Conservation (phyloP, 805 yeast species). For the Priceomyces castillae region DNA sequence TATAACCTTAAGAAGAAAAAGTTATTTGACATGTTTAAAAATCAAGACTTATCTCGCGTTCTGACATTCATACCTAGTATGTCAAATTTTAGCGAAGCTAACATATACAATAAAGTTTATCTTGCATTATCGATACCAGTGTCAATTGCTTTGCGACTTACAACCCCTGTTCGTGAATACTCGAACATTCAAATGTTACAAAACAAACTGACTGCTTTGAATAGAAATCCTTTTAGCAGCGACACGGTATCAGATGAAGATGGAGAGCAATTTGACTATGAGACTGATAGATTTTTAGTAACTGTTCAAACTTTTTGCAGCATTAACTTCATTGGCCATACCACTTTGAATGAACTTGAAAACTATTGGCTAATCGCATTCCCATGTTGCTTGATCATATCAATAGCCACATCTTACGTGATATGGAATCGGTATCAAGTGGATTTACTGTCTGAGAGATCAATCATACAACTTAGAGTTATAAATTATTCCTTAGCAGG, state of each 20-base stretch:
- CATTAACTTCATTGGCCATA: slow-evolving; percentile 20
- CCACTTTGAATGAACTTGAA: slow-evolving; percentile 10
- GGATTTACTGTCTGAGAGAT: slow-evolving; percentile 2
- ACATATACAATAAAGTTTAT: slow-evolving; percentile 12
- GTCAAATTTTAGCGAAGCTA: slow-evolving; percentile 10
- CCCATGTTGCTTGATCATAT: slow-evolving; percentile 11
- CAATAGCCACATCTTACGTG: slow-evolving; percentile 6
- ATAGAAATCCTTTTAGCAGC: background rate
- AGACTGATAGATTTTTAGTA: slow-evolving; percentile 12
- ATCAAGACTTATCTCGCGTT: slow-evolving; percentile 1
- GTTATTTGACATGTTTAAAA: background rate
- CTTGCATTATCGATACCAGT: slow-evolving; percentile 21
- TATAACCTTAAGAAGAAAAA: background rate
- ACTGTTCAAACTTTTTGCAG: slow-evolving; percentile 28
- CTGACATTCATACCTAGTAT: slow-evolving; percentile 17
- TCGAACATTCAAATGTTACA: slow-evolving; percentile 7
- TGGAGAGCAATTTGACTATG: slow-evolving; percentile 14
- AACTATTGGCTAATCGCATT: slow-evolving; percentile 12
- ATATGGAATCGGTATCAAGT: slow-evolving; percentile 8
- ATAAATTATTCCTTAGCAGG: slow-evolving; percentile 31
- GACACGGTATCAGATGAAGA: slow-evolving; percentile 2
- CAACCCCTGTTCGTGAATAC: slow-evolving; percentile 34
- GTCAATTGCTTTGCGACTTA: slow-evolving; percentile 22
- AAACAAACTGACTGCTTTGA: slow-evolving; percentile 3
- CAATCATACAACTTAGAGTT: slow-evolving; percentile 8